phyloP scores from a whole-genome alignment of 371 early-diverging fungal genomes.

The Rhizopus sp. region DNA sequence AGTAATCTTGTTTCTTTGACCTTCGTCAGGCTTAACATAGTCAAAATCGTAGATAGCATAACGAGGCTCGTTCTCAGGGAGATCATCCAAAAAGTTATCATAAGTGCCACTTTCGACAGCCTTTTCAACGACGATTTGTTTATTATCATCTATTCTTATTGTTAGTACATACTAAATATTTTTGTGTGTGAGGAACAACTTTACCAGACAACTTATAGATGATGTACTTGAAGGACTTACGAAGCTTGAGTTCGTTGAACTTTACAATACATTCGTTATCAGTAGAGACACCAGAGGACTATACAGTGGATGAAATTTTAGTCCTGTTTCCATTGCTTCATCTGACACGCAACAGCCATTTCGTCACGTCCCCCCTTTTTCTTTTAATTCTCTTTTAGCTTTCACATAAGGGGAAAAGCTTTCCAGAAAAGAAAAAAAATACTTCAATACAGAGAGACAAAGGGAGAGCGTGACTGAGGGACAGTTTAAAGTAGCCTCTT shows the following conservation, averaged over 20 bases:
- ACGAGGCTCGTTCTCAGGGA: constrained; percentile 76
- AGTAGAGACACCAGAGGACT: constrained; percentile 75
- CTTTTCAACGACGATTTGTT: constrained; percentile 73
- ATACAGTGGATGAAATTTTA: neutral
- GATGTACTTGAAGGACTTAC: constrained; percentile 73
- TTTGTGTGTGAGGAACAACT: constrained; percentile 5
- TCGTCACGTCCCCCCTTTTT: neutral
- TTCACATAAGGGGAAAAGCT: neutral
- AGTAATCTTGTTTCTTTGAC: constrained; percentile 70
- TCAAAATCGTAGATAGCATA: constrained; percentile 87
- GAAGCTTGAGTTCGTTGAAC: constrained; percentile 75
- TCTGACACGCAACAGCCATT: neutral
- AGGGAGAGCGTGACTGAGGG: too few relatives aligned
- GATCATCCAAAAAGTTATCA: constrained; percentile 62
- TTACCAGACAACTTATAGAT: constrained; percentile 76
- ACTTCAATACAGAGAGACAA: neutral
- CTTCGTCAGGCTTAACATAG: constrained; percentile 68
- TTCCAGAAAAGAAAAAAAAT: constrained; percentile 5
- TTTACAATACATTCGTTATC: constrained; percentile 59
- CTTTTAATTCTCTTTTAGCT: neutral
- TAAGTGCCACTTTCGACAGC: constrained; percentile 54
- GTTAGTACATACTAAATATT: constrained; percentile 1
- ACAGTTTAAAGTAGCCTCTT: neutral
- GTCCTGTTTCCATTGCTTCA: neutral
- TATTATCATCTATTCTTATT: constrained; percentile 42